Evolutionary conservation across 192 early-diverging fungal genomes (phyloP).

Genomic region (Chytriomyces sp.): DNA sequence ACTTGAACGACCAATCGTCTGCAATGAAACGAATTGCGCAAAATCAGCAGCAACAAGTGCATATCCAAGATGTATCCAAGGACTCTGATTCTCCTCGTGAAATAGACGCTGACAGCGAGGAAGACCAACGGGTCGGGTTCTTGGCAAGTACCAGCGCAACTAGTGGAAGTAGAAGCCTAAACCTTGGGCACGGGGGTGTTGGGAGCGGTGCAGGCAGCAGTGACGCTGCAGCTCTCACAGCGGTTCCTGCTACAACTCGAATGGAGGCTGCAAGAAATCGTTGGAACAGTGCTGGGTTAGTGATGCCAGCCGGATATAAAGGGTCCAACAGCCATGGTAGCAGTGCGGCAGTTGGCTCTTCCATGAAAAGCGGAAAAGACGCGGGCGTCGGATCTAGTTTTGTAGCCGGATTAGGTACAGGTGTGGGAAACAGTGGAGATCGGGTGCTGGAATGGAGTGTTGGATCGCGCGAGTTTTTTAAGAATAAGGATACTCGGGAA

Average conservation of each 20-base stretch:
- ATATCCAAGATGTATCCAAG: too few relatives aligned
- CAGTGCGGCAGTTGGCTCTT: not conserved
- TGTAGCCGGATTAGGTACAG: not conserved
- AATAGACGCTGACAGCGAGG: too few relatives aligned
- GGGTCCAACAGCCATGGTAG: not conserved
- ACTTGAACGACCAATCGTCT: too few relatives aligned
- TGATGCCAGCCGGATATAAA: slow-evolving; percentile 17
- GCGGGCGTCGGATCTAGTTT: not conserved
- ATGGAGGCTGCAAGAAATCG: slow-evolving; percentile 26
- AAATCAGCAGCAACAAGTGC: too few relatives aligned
- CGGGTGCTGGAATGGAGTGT: not conserved
- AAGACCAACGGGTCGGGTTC: not conserved
- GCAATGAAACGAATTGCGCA: too few relatives aligned
- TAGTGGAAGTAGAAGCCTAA: slow-evolving; percentile 17
- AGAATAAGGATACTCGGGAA: not conserved
- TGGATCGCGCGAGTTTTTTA: not conserved
- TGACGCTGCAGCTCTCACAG: not conserved
- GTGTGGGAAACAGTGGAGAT: not conserved
- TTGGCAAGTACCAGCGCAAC: slow-evolving; percentile 19
- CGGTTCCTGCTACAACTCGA: not conserved
- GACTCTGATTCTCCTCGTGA: too few relatives aligned
- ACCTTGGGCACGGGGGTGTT: not conserved
- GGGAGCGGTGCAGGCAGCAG: slow-evolving; percentile 2
- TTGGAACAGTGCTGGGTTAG: slow-evolving; percentile 20
- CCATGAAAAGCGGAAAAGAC: not conserved